Percentiles rank a stretch among this genome's conserved stretches.
Conservation (phyloP, 2,329 filamentous ascomycete genomes). For the Trichoderma sp. region DNA sequence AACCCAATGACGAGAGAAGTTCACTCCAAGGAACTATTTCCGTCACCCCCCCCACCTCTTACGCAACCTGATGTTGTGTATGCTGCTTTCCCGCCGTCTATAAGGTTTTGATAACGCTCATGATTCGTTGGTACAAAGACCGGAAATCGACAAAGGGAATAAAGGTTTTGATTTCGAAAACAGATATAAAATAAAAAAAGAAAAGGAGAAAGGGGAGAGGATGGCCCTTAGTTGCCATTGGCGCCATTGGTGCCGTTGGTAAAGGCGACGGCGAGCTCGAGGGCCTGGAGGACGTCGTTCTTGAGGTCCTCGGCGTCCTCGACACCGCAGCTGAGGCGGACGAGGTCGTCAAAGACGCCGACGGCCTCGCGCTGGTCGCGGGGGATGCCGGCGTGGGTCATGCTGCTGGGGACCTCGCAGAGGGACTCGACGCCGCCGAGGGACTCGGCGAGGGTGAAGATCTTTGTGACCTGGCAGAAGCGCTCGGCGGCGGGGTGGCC, state of each 20-base stretch:
- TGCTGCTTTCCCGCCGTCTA: slow-evolving; percentile 19
- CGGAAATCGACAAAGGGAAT: background rate
- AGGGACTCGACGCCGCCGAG: slow-evolving; percentile 91
- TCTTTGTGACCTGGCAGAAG: slow-evolving; percentile 86
- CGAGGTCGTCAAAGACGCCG: slow-evolving; percentile 92
- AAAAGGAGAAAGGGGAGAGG: background rate
- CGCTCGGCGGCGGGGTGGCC: slow-evolving; percentile 82
- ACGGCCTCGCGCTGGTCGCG: slow-evolving; percentile 86
- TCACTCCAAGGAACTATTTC: background rate
- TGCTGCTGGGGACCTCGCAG: slow-evolving; percentile 87
- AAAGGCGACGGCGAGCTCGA: slow-evolving; percentile 68
- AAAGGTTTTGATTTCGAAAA: too few species aligned
- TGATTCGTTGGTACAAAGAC: background rate
- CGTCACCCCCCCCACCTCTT: background rate
- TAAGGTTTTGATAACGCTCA: slow-evolving; percentile 21
- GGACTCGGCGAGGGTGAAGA: slow-evolving; percentile 93
- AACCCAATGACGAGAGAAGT: too few species aligned
- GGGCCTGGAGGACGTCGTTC: slow-evolving; percentile 77
- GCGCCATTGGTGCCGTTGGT: slow-evolving; percentile 37
- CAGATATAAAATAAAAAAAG: background rate
- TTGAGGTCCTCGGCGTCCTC: slow-evolving; percentile 87
- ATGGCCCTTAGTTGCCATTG: slow-evolving; percentile 36
- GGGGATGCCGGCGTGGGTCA: slow-evolving; percentile 97
- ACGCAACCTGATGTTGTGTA: background rate
- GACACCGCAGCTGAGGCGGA: slow-evolving; percentile 89